Evolutionary conservation across 2,329 filamentous ascomycete genomes (phyloP), one percentile per base, ranked within the genome.

Genomic region (Sordariomycetes sp.): DNA sequence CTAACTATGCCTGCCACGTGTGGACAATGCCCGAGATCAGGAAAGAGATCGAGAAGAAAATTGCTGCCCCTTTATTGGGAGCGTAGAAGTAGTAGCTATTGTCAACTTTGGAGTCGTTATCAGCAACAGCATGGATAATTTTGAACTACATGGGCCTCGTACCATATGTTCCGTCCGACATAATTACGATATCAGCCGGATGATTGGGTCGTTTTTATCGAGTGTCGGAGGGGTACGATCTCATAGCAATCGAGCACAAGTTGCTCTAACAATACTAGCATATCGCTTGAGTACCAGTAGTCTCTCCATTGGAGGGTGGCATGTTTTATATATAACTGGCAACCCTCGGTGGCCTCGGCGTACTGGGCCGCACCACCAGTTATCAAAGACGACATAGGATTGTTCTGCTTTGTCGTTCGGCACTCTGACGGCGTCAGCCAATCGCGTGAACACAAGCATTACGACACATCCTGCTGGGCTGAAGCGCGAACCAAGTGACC

Each of bases 1-100:
- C 67, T 55, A 50, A 78, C 74, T 54, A 38, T 44, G 54, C 53
- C 36, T 69, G 63, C 53, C 59, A 67, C 30, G 50, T 35, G 44
- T 70, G 65, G 15, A 55, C 44, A 3, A 46, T 32, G 5, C 58
- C 55, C 2, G 62, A 61, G 3, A 46, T 37, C 4, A 55, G 41
- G 42, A 64, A 70, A 4, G 55, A 57, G 5, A 62, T 30, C 8
- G 59, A 49, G 39, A 70, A 69, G 51, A 70, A 66, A 21, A 68
- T 50, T 3, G 65, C 57, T 0, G 64, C 67, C 2, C 58, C 63
- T 42, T 64, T 64, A 37, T 67, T 68, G 0, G 66, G 62, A 8
- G 58, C 61, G 38, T 64, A 68, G 44, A 66, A 61, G 54, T 57
- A 70, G 23, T 59, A 54, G 38, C 61, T 70, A 1, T 54, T 58